phyloP scores from a whole-genome alignment of 148 eudicot genomes.

The Camellia granthamiana region DNA sequence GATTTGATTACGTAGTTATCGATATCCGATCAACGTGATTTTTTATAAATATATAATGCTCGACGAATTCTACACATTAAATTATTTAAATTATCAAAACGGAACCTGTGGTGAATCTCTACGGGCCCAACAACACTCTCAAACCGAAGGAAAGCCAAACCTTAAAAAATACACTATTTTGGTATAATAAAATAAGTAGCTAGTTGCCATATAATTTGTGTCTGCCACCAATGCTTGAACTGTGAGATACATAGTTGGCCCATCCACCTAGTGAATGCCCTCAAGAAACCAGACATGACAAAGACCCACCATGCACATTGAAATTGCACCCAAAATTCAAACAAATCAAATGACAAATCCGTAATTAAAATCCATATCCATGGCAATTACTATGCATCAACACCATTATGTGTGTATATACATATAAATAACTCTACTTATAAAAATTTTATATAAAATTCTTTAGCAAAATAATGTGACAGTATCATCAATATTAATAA shows the following conservation, averaged over 20 bases:
- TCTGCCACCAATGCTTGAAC: conserved; percentile 6
- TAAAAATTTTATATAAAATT: neutral
- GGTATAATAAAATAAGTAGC: neutral
- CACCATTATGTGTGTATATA: neutral
- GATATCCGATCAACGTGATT: too few species aligned
- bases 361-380: conserved; percentile 10
- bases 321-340: neutral
- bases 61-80: too few species aligned
- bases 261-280: neutral
- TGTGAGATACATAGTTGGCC: neutral
- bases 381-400: neutral
- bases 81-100: too few species aligned
- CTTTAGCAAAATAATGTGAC: too few species aligned
- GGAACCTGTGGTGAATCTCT: too few species aligned
- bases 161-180: neutral
- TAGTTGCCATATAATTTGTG: neutral
- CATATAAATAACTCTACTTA: neutral
- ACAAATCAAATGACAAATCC: neutral
- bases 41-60: too few species aligned
- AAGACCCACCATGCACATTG: conserved; percentile 5
- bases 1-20: too few species aligned
- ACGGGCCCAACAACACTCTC: neutral
- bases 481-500: too few species aligned
- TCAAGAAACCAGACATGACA: conserved; percentile 7
- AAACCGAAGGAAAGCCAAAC: neutral